Conservation (phyloP, 1,284 basidiomycete species). For the Heterobasidion annosum region DNA sequence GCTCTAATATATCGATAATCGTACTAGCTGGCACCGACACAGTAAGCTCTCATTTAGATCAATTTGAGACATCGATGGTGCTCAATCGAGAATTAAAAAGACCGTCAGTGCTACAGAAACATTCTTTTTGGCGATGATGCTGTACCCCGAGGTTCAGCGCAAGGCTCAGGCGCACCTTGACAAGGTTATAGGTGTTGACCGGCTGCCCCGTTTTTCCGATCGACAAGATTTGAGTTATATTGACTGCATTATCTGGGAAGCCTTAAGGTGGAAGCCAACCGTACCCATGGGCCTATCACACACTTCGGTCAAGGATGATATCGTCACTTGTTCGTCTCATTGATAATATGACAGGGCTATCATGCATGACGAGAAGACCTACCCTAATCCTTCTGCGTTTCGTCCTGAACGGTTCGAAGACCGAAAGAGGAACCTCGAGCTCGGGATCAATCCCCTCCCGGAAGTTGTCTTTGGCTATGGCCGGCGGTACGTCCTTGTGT, state of each 20-base stretch:
- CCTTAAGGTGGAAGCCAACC: constrained; percentile 11
- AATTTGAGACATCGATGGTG: neutral
- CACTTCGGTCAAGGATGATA: constrained; percentile 22
- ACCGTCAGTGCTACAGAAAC: constrained; percentile 5
- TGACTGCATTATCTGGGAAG: constrained; percentile 9
- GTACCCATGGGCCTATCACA: constrained; percentile 7
- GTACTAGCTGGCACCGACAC: constrained; percentile 3
- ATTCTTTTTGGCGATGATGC: constrained; percentile 4
- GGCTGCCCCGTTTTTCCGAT: constrained; percentile 2
- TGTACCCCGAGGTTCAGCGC: constrained; percentile 1
- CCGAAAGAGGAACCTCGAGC: constrained; percentile 12
- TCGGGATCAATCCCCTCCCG: constrained; percentile 19
- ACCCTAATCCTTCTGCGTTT: constrained; percentile 2
- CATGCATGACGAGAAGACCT: constrained; percentile 1
- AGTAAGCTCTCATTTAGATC: neutral
- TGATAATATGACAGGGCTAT: neutral
- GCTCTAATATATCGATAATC: neutral
- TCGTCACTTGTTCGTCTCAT: neutral
- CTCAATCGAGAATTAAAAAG: constrained; percentile 6
- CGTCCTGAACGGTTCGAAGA: constrained; percentile 11
- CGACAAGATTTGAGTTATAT: neutral
- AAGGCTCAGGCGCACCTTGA: constrained; percentile 1
- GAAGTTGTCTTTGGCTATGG: constrained; percentile 23
- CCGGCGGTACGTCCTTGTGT: constrained; percentile 22
- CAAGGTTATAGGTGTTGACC: constrained; percentile 1